phyloP scores from a whole-genome alignment of 805 yeast species.

The Sungouiella blattae region DNA sequence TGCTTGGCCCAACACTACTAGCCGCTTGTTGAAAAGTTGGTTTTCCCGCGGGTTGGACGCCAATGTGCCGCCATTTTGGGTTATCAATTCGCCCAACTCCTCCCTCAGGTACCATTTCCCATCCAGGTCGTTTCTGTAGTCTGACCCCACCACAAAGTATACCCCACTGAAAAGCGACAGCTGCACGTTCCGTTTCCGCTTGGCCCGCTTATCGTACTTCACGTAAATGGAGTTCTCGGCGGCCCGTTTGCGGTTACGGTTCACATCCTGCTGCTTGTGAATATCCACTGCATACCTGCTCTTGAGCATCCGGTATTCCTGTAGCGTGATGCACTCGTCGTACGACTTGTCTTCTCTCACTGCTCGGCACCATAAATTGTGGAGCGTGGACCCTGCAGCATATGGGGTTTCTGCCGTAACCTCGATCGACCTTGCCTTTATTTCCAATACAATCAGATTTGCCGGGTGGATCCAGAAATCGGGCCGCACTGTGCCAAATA shows the following conservation, averaged over 20 bases:
- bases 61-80: constrained; percentile 50
- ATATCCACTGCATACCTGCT: constrained; percentile 20
- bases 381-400: constrained; percentile 65
- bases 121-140: constrained; percentile 32
- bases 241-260: constrained; percentile 22
- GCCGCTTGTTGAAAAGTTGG: constrained; percentile 7
- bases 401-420: constrained; percentile 43
- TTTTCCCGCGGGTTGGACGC: constrained; percentile 15
- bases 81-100: constrained; percentile 37
- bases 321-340: constrained; percentile 50
- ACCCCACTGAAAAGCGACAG: constrained; percentile 42
- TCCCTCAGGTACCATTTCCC: constrained; percentile 13
- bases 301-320: constrained; percentile 47
- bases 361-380: constrained; percentile 69
- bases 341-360: constrained; percentile 68
- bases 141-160: constrained; percentile 53
- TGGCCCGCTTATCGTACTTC: constrained; percentile 12
- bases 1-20: constrained; percentile 24
- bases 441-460: constrained; percentile 74
- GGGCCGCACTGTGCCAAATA: constrained; percentile 62
- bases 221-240: constrained; percentile 13
- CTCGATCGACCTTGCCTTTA: constrained; percentile 75
- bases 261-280: constrained; percentile 27
- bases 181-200: constrained; percentile 8
- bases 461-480: constrained; percentile 77